Percentiles rank a stretch among this genome's conserved stretches.
phyloP scores from a whole-genome alignment of 306 rosid species.

The Malus sylvestris region DNA sequence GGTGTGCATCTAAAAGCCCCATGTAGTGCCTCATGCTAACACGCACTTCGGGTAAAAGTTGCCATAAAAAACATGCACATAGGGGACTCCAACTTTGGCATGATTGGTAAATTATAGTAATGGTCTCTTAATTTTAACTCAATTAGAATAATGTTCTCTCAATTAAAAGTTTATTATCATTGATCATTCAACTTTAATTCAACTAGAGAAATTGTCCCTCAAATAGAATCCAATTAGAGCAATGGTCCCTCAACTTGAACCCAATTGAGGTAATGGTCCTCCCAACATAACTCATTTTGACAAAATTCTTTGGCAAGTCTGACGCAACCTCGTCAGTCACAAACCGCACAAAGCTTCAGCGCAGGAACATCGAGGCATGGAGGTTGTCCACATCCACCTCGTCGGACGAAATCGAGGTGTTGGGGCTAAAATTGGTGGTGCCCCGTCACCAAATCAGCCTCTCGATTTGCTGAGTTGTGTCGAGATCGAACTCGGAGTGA shows the following conservation, averaged over 20 bases:
- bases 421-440: neutral
- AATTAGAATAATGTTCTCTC: rapidly evolving
- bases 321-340: neutral
- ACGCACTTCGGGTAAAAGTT: neutral
- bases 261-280: too few species aligned
- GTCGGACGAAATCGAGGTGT: neutral
- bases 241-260: too few species aligned
- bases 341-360: constrained; percentile 19
- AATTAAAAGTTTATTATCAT: too few species aligned
- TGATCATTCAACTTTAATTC: too few species aligned
- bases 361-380: constrained; percentile 14
- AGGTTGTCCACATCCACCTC: neutral
- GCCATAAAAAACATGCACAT: constrained; percentile 3
- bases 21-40: constrained; percentile 11
- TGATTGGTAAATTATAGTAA: neutral
- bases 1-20: neutral
- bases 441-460: too few species aligned
- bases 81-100: neutral
- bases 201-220: too few species aligned
- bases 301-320: constrained; percentile 8
- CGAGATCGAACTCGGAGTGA: too few species aligned
- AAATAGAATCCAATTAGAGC: too few species aligned
- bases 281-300: too few species aligned
- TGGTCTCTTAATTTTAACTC: too few species aligned
- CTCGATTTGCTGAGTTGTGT: too few species aligned